Base-by-base conservation (phyloP, 2,329 filamentous ascomycete species). In the Pseudogymnoascus sp. region DNA sequence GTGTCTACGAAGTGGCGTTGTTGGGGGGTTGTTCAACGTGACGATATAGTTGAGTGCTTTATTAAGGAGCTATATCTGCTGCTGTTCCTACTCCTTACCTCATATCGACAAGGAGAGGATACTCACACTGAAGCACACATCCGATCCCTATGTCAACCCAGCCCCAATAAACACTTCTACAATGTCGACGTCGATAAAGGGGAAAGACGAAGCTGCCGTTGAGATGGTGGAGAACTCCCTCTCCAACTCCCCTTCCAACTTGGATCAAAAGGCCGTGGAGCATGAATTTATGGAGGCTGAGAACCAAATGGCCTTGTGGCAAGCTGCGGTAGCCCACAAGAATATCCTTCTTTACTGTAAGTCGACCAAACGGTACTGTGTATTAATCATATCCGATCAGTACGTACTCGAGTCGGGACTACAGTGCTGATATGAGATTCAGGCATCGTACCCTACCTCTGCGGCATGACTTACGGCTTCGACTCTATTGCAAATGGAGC, bases 401-500 rank as follows among this genome's bases (percentile, higher is more conserved):
- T 25, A 14, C 6, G 2, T 25, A 25, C 41, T 14, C 4, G 5
- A n/a, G 12, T 23, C 23, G 22, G 41, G 41, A 23, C 22, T 45
- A 7, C 41, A 25, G 23, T n/a, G 12, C 12, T 45, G 22, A 45
- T 22, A 14, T n/a, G 22, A 25, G 3, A 25, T 45, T 45, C 22
- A 62, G 49, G 52, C 8, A 33, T 58, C 11, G 41, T 58, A 7
- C 60, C 60, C 2, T 64, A 49, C 11, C 49, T 64, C n/a, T 59
- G 60, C 36, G 62, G 62, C 28, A 61, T 58, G 30, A 59, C 45
- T 14, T 67, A 66, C 41, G 65, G 65, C 11, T 67, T 66, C 38
- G 65, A 67, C 19, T 64, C 61, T 19, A 63, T 67, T 36, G 65
- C 62, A 5, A 67, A 67, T 49, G 63, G 63, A 22, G 65, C 65